Conservation (phyloP, 164 flowering plant species). For the Vitis rotundifolia region DNA sequence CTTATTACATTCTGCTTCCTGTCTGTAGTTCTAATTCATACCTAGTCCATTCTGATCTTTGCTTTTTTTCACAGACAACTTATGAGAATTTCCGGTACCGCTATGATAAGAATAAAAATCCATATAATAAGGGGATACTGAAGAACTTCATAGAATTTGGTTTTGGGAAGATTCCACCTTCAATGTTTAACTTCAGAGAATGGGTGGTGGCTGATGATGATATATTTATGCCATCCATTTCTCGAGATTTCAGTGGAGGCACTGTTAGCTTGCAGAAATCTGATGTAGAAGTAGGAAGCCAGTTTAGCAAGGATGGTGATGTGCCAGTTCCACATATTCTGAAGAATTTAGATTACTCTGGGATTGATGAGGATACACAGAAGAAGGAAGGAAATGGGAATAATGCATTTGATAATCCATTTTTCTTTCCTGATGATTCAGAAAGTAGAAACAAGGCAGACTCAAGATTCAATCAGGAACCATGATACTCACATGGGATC, state of each 20-base stretch:
- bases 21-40: background rate
- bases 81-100: slow-evolving; percentile 86
- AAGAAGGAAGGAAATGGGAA: slow-evolving; percentile 9
- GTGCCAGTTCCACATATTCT: slow-evolving; percentile 17
- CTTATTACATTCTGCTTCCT: background rate
- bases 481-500: background rate
- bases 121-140: slow-evolving; percentile 46
- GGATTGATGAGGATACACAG: slow-evolving; percentile 14
- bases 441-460: too few species aligned
- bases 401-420: background rate
- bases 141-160: slow-evolving; percentile 54
- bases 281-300: slow-evolving; percentile 25
- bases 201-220: slow-evolving; percentile 34
- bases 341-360: slow-evolving; percentile 26
- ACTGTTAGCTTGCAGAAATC: slow-evolving; percentile 9
- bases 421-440: background rate
- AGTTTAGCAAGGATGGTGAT: slow-evolving; percentile 12
- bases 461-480: background rate
- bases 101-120: slow-evolving; percentile 78
- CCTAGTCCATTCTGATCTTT: slow-evolving; percentile 1
- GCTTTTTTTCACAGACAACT: slow-evolving; percentile 55
- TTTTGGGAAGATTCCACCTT: slow-evolving; percentile 53
- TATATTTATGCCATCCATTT: background rate
- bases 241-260: slow-evolving; percentile 4
- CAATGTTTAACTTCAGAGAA: slow-evolving; percentile 52